Conservation (phyloP, 768 basidiomycete genomes). For the Amanita pallidorosea region DNA sequence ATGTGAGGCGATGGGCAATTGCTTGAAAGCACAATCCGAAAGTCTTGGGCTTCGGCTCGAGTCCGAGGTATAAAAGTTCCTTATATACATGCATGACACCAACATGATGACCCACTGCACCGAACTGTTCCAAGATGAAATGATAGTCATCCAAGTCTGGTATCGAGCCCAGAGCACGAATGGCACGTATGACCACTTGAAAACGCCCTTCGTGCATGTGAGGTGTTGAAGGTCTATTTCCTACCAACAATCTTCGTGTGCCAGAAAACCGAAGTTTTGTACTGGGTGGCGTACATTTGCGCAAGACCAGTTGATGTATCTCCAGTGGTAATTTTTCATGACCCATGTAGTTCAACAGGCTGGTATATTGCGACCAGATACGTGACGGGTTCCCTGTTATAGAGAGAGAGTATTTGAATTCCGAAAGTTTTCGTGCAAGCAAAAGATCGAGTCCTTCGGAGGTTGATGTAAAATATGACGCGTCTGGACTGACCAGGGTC, state of each 20-base stretch:
- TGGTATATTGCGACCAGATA: conserved; percentile 59
- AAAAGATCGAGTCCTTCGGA: neutral
- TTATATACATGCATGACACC: conserved; percentile 52
- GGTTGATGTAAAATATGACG: neutral
- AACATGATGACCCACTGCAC: conserved; percentile 58
- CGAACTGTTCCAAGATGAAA: conserved; percentile 65
- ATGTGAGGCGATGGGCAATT: conserved; percentile 52
- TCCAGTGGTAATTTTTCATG: conserved; percentile 45
- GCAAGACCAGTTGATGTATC: conserved; percentile 59
- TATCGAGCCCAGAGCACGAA: conserved; percentile 38
- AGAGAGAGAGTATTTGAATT: conserved; percentile 22
- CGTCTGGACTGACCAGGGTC: neutral
- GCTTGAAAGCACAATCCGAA: conserved; percentile 60
- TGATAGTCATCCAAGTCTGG: conserved; percentile 61
- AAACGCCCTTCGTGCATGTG: conserved; percentile 61
- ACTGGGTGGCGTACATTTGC: conserved; percentile 46
- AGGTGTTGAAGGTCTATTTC: conserved; percentile 23
- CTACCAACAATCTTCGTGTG: conserved; percentile 28
- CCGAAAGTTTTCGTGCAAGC: conserved; percentile 5
- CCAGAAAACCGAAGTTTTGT: conserved; percentile 31
- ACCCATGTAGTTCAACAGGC: conserved; percentile 38
- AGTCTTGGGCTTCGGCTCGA: conserved; percentile 42
- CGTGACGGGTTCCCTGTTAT: conserved; percentile 29
- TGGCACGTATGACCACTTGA: conserved; percentile 58
- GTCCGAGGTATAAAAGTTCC: conserved; percentile 37